Percentiles rank a stretch among this genome's conserved stretches.
Evolutionary conservation across 352 stramenopile species (phyloP).

Genomic region (Phytophthora hibernalis): DNA sequence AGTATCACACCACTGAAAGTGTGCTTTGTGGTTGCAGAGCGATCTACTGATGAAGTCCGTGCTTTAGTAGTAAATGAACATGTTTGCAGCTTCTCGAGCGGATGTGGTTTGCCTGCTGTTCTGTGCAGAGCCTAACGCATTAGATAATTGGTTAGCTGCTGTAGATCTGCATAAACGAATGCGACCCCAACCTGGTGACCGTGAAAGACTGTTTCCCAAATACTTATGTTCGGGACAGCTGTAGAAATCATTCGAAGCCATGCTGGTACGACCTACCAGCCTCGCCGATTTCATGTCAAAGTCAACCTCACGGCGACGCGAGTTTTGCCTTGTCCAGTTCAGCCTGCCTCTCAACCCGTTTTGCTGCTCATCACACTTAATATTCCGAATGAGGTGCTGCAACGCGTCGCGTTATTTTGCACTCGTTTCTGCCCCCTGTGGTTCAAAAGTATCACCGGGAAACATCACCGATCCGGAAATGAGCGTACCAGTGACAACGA

Average conservation of each 20-base stretch:
- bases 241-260: too few relatives aligned
- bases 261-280: too few relatives aligned
- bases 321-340: conserved; percentile 43
- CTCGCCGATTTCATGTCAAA: background rate
- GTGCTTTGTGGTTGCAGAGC: background rate
- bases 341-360: conserved; percentile 41
- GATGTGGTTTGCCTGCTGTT: background rate
- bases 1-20: background rate
- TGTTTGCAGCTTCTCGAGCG: conserved; percentile 15
- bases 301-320: conserved; percentile 23
- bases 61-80: conserved; percentile 12
- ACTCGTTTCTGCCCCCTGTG: background rate
- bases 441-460: background rate
- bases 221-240: too few relatives aligned
- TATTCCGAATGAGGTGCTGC: too few relatives aligned
- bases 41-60: too few relatives aligned
- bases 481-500: background rate
- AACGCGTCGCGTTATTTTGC: conserved; percentile 17
- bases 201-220: too few relatives aligned
- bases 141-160: too few relatives aligned
- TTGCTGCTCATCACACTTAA: conserved; percentile 43
- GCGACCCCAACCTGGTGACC: too few relatives aligned
- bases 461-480: conserved; percentile 2
- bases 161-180: too few relatives aligned
- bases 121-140: too few relatives aligned